phyloP scores from a whole-genome alignment of 164 flowering plant genomes.

The Vitis rotundifolia region DNA sequence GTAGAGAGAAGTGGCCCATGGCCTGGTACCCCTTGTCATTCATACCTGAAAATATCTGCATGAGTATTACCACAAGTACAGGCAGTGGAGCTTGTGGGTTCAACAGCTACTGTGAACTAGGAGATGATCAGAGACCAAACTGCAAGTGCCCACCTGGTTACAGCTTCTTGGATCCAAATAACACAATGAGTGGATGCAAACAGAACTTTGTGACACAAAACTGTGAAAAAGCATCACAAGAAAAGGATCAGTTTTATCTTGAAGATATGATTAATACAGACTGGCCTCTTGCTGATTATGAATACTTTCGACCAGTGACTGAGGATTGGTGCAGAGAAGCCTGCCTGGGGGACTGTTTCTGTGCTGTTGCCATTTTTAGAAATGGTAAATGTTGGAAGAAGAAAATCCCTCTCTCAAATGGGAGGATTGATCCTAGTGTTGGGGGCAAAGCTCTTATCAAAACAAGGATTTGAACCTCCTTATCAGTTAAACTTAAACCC shows the following conservation, averaged over 20 bases:
- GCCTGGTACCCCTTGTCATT: slow-evolving; percentile 6
- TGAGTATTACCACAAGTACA: neutral
- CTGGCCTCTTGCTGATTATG: slow-evolving; percentile 49
- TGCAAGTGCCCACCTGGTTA: slow-evolving; percentile 38
- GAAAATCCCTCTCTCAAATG: slow-evolving; percentile 33
- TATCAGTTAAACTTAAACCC: neutral
- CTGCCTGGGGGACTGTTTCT: slow-evolving; percentile 49
- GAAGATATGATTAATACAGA: neutral
- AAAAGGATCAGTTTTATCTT: slow-evolving; percentile 6
- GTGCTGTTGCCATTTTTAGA: too few relatives aligned
- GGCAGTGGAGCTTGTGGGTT: slow-evolving; percentile 26
- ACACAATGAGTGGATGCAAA: slow-evolving; percentile 30
- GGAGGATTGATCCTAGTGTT: slow-evolving; percentile 7
- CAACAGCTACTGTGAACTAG: slow-evolving; percentile 20
- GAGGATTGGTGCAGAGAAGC: slow-evolving; percentile 39
- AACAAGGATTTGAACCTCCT: slow-evolving; percentile 7
- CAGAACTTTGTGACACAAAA: slow-evolving; percentile 18
- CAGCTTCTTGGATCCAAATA: slow-evolving; percentile 35
- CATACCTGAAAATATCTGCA: slow-evolving; percentile 38
- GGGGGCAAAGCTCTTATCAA: slow-evolving; percentile 24
- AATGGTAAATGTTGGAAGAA: slow-evolving; percentile 30
- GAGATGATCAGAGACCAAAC: slow-evolving; percentile 17
- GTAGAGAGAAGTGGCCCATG: slow-evolving; percentile 13
- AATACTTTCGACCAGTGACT: neutral
- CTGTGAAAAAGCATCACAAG: slow-evolving; percentile 11